Evolutionary conservation across 331 rosid genomes (phyloP).

Genomic region (Rosa hybrid): DNA sequence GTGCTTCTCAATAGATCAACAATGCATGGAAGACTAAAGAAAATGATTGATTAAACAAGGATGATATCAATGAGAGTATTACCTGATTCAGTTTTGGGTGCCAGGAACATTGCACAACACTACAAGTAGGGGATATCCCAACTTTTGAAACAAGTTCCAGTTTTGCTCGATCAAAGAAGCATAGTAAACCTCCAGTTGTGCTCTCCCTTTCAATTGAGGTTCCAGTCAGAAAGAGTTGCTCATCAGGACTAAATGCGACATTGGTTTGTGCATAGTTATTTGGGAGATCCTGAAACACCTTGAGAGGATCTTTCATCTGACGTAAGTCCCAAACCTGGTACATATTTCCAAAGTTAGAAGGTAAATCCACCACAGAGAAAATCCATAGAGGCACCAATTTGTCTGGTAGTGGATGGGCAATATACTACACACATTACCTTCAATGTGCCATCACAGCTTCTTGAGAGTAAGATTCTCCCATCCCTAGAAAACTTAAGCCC

Average conservation of each 20-base stretch:
- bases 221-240: slow-evolving; percentile 89
- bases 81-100: slow-evolving; percentile 97
- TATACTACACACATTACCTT: slow-evolving; percentile 49
- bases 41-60: slow-evolving; percentile 6
- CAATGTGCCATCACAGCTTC: slow-evolving; percentile 82
- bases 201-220: slow-evolving; percentile 89
- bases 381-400: slow-evolving; percentile 10
- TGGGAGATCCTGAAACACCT: slow-evolving; percentile 78
- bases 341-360: slow-evolving; percentile 22
- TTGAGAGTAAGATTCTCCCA: slow-evolving; percentile 66
- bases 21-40: not conserved
- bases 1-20: not conserved
- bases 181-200: slow-evolving; percentile 78
- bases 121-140: slow-evolving; percentile 82
- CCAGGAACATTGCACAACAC: slow-evolving; percentile 94
- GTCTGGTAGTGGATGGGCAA: slow-evolving; percentile 15
- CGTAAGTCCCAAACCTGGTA: slow-evolving; percentile 95
- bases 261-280: slow-evolving; percentile 89
- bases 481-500: slow-evolving; percentile 79
- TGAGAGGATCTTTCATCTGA: slow-evolving; percentile 66
- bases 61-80: slow-evolving; percentile 18
- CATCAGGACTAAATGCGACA: slow-evolving; percentile 84
- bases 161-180: slow-evolving; percentile 73
- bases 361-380: slow-evolving; percentile 10
- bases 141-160: slow-evolving; percentile 88